A percentile compares a stretch with the other conserved stretches of the same genome.
phyloP scores from a whole-genome alignment of 169 alveolate species.

The Plasmodium vinckei region DNA sequence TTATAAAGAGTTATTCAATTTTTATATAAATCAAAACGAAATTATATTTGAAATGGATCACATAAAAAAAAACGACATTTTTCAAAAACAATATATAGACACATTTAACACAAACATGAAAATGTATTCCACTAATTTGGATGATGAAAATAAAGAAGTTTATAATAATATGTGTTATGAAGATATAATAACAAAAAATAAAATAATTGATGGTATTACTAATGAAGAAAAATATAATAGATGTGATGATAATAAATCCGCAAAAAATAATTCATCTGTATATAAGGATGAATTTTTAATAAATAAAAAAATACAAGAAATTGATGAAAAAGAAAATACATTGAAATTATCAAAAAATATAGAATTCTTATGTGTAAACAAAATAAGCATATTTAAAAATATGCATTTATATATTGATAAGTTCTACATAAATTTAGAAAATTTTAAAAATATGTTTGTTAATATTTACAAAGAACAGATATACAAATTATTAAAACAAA shows the following conservation, averaged over 20 bases:
- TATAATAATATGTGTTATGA: background rate
- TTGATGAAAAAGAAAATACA: background rate
- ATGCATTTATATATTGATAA: constrained; percentile 52
- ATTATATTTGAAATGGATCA: constrained; percentile 20
- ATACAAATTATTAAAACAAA: constrained; percentile 30
- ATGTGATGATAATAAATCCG: background rate
- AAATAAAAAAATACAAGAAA: background rate
- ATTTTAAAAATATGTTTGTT: constrained; percentile 58
- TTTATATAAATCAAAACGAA: constrained; percentile 11
- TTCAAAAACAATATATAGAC: background rate
- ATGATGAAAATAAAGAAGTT: background rate
- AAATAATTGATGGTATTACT: background rate
- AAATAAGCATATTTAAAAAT: constrained; percentile 38
- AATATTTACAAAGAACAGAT: constrained; percentile 54
- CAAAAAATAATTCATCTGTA: background rate
- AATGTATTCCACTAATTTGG: background rate
- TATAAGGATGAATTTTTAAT: background rate
- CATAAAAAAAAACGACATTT: background rate
- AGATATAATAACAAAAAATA: background rate
- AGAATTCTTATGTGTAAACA: constrained; percentile 19
- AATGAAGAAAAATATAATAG: background rate
- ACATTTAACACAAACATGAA: background rate
- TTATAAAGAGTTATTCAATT: constrained; percentile 37
- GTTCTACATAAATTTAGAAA: constrained; percentile 32
- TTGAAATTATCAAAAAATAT: constrained; percentile 1